Conservation (phyloP, 768 basidiomycete genomes). For the Suillus plorans region DNA sequence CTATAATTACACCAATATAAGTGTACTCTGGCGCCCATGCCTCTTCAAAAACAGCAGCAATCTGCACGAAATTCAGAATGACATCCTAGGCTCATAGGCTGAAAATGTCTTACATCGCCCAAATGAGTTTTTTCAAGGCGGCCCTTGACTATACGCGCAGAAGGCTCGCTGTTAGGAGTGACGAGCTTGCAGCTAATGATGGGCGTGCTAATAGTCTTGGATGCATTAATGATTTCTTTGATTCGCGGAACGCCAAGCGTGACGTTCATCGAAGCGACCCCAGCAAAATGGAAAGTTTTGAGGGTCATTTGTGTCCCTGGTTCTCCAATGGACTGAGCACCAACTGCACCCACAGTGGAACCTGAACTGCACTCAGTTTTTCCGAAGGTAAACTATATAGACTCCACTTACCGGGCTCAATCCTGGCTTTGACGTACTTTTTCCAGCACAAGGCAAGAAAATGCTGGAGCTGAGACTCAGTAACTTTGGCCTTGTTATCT, state of each 20-base stretch:
- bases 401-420: constrained; percentile 75
- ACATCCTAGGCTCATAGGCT: not conserved
- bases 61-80: constrained; percentile 40
- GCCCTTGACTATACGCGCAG: constrained; percentile 96
- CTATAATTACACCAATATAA: constrained; percentile 91
- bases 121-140: constrained; percentile 92
- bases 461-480: constrained; percentile 68
- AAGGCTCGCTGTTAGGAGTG: constrained; percentile 81
- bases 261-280: constrained; percentile 99
- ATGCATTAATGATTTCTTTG: constrained; percentile 99
- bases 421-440: constrained; percentile 92
- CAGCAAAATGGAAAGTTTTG: constrained; percentile 99
- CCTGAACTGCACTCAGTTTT: constrained; percentile 42
- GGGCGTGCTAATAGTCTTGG: constrained; percentile 95
- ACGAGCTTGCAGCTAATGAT: constrained; percentile 97
- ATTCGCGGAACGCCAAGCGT: constrained; percentile 99
- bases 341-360: constrained; percentile 97
- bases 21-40: constrained; percentile 93
- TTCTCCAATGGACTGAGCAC: constrained; percentile 98
- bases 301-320: constrained; percentile 99
- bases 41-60: constrained; percentile 92
- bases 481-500: constrained; percentile 91
- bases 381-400: not conserved
- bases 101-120: constrained; percentile 68
- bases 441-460: constrained; percentile 90